Percentiles rank a stretch among this genome's conserved stretches.
These are phyloP conservation scores for Phytophthora boehmeriae DNA, from an alignment of 352 stramenopile species.

Conservation along the genomic window DNA sequence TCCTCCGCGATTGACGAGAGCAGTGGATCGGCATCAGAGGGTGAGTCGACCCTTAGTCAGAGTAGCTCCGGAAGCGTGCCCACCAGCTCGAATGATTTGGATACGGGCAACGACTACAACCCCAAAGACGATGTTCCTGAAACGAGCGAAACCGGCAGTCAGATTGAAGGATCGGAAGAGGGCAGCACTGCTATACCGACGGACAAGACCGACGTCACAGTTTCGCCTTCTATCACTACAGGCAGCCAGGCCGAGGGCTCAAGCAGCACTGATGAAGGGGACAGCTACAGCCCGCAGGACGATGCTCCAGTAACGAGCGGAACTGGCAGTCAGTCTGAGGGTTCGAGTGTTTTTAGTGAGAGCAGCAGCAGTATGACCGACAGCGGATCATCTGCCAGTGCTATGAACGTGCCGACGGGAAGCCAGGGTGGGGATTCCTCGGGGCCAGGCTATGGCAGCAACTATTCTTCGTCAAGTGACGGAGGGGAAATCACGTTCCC, in stretches of 20 bases:
- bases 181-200: slow-evolving; percentile 5
- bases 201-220: slow-evolving; percentile 10
- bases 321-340: not conserved
- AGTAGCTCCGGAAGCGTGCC: slow-evolving; percentile 3
- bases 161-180: slow-evolving; percentile 8
- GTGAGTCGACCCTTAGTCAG: slow-evolving; percentile 7
- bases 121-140: not conserved
- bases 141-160: not conserved
- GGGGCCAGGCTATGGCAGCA: slow-evolving; percentile 8
- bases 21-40: slow-evolving; percentile 3
- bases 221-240: slow-evolving; percentile 6
- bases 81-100: slow-evolving; percentile 1
- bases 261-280: slow-evolving; percentile 4
- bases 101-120: slow-evolving; percentile 14
- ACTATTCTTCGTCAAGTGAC: slow-evolving; percentile 2
- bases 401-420: not conserved
- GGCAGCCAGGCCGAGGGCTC: slow-evolving; percentile 6
- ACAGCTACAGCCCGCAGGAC: slow-evolving; percentile 1
- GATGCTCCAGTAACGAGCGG: not conserved
- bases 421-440: slow-evolving; percentile 5
- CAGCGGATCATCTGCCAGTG: slow-evolving; percentile 1
- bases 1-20: slow-evolving; percentile 19
- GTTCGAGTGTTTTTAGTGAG: slow-evolving; percentile 16
- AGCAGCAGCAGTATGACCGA: slow-evolving; percentile 3
- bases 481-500: slow-evolving; percentile 1